Base-by-base conservation (phyloP, 2,329 filamentous ascomycete species). In the Ilyonectria mors-panacis region DNA sequence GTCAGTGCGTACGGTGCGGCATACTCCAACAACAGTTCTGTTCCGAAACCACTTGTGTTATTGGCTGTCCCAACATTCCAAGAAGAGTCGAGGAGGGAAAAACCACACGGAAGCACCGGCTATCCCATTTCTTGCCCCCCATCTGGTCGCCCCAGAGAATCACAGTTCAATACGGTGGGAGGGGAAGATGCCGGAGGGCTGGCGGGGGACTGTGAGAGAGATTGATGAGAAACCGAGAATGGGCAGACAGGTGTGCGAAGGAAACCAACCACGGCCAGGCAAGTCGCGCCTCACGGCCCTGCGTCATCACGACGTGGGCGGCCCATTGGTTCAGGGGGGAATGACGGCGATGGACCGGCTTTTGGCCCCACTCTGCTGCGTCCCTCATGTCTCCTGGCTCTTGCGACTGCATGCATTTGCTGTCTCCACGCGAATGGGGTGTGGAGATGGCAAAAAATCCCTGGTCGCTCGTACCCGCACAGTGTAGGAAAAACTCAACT, bases 251-350 rank as follows among this genome's bases (percentile, higher is more conserved):
- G 44, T 19, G 65, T 59, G 64, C 35, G 59, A 51, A 65, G 56
- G 66, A 65, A 62, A 51, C 39, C 45, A 61, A 57, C 66, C 63
- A 63, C 62, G 63, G 59, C 33, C 70, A 51, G 70, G 70, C 62
- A 56, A 61, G 72, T 65, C 62, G 64, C 54, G 63, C 58, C 54
- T 66, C 57, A 58, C 30, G 44, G 69, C 61, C 67, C 68, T 76
- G 74, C 73, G 74, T 76, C 73, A 76, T 76, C 74, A 58, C 59
- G 61, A 63, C 66, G 67, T 59, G 64, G 67, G 50, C 63, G 63
- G 60, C 68, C 62, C 63, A 73, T 75, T 73, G 70, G 67, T 44
- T 65, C 65, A 39, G 39, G 54, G 37, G 70, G 68, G 68, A 74
- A 74, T 74, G 73, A 73, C 68, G 70, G 69, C 72, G 63, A 63